Evolutionary conservation across 306 rosid species (phyloP).

Genomic region (Prunus davidiana): DNA sequence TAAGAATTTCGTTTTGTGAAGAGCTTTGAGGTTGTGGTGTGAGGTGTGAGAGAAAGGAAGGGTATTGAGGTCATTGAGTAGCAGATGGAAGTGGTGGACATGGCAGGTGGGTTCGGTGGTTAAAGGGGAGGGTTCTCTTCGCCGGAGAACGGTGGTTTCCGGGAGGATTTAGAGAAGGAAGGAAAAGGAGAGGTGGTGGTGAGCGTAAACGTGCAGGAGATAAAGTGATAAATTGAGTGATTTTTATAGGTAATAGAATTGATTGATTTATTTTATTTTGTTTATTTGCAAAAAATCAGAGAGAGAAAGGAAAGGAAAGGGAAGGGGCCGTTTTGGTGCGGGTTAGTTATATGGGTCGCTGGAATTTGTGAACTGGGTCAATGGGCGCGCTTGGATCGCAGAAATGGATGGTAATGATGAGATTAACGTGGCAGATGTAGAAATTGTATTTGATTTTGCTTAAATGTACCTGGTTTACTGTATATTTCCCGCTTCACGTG

Average conservation of each 20-base stretch:
- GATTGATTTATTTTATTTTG: neutral
- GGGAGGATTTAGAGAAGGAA: slow-evolving; percentile 11
- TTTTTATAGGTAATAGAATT: neutral
- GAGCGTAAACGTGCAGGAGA: neutral
- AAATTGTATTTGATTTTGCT: no score
- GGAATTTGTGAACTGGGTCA: no score
- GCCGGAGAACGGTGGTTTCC: slow-evolving; percentile 31
- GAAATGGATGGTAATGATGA: slow-evolving; percentile 6
- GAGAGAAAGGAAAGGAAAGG: neutral
- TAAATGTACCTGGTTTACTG: no score
- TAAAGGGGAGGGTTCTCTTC: neutral
- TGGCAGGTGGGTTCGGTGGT: neutral
- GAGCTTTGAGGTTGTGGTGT: neutral
- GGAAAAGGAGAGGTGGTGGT: slow-evolving; percentile 12
- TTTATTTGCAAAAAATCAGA: neutral
- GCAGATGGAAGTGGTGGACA: slow-evolving; percentile 22
- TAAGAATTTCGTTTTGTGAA: neutral
- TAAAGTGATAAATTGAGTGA: neutral
- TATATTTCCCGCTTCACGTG: neutral
- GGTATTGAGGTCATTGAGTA: slow-evolving; percentile 39
- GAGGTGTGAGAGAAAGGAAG: slow-evolving; percentile 18
- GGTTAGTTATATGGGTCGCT: neutral
- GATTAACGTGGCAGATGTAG: neutral
- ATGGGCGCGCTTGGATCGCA: neutral
- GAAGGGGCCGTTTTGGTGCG: neutral